phyloP scores from a whole-genome alignment of 2,329 filamentous ascomycete species.

The Cladosporium sp. region DNA sequence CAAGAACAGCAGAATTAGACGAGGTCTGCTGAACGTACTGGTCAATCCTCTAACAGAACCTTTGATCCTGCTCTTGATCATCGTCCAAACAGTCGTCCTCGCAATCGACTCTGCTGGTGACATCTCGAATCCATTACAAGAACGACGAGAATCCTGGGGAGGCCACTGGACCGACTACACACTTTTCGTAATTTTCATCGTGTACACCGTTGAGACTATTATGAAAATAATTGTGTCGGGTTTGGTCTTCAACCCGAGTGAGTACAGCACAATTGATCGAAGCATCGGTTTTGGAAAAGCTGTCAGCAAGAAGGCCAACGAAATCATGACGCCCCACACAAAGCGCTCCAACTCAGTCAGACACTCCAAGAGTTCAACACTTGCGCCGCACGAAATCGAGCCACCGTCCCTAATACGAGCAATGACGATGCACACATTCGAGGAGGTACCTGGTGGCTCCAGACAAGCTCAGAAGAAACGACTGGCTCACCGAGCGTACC shows the following conservation, averaged over 20 bases:
- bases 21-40: slow-evolving; percentile 76
- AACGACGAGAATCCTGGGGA: slow-evolving; percentile 64
- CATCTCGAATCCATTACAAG: slow-evolving; percentile 59
- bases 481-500: slow-evolving; percentile 85
- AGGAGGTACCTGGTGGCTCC: slow-evolving; percentile 60
- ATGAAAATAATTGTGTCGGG: slow-evolving; percentile 90
- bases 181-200: slow-evolving; percentile 77
- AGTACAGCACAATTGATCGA: slow-evolving; percentile 89
- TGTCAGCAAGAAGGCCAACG: slow-evolving; percentile 72
- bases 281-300: slow-evolving; percentile 73
- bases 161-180: slow-evolving; percentile 71
- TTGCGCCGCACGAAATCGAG: slow-evolving; percentile 33
- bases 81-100: slow-evolving; percentile 85
- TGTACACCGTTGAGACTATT: slow-evolving; percentile 85
- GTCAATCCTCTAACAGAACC: slow-evolving; percentile 88
- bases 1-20: slow-evolving; percentile 72
- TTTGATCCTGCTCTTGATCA: slow-evolving; percentile 79
- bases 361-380: slow-evolving; percentile 39
- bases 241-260: slow-evolving; percentile 82
- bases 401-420: slow-evolving; percentile 38
- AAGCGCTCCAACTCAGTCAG: slow-evolving; percentile 61
- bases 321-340: slow-evolving; percentile 79
- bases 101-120: slow-evolving; percentile 71
- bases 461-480: slow-evolving; percentile 80
- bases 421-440: slow-evolving; percentile 42